These are phyloP conservation scores for Hermanozyma aechmeae DNA, from an alignment of 805 yeast species.

Conservation along the genomic window DNA sequence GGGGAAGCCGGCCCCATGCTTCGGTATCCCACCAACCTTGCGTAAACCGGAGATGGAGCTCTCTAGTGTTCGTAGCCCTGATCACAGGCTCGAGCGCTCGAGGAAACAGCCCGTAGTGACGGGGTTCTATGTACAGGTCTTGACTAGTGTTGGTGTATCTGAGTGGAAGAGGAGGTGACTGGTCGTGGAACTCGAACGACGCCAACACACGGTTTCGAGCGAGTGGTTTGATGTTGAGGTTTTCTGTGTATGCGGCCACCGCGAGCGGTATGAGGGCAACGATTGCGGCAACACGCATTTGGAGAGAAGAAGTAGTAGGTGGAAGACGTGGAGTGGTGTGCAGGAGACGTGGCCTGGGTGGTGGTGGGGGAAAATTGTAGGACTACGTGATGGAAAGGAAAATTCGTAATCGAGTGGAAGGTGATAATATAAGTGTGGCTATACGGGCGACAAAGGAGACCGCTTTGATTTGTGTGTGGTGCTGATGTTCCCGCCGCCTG, in stretches of 20 bases:
- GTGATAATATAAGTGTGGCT: too few relatives aligned
- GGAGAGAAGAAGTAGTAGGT: too few relatives aligned
- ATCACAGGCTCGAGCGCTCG: slow-evolving; percentile 71
- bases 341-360: too few relatives aligned
- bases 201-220: slow-evolving; percentile 64
- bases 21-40: slow-evolving; percentile 95
- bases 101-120: slow-evolving; percentile 68
- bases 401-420: too few relatives aligned
- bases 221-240: slow-evolving; percentile 55
- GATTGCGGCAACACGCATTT: too few relatives aligned
- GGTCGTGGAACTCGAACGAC: slow-evolving; percentile 59
- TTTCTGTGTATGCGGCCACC: slow-evolving; percentile 41
- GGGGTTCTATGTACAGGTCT: slow-evolving; percentile 4
- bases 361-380: too few relatives aligned
- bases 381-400: too few relatives aligned
- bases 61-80: slow-evolving; percentile 55
- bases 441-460: too few relatives aligned
- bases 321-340: too few relatives aligned
- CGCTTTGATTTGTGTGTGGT: too few relatives aligned
- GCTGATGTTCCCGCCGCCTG: too few relatives aligned
- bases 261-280: slow-evolving; percentile 2
- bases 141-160: slow-evolving; percentile 6
- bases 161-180: slow-evolving; percentile 37
- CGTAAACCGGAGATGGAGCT: slow-evolving; percentile 76
- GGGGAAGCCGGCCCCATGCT: slow-evolving; percentile 77